Evolutionary conservation across 106 monocot species (phyloP).

Genomic region (Dioscorea alata): DNA sequence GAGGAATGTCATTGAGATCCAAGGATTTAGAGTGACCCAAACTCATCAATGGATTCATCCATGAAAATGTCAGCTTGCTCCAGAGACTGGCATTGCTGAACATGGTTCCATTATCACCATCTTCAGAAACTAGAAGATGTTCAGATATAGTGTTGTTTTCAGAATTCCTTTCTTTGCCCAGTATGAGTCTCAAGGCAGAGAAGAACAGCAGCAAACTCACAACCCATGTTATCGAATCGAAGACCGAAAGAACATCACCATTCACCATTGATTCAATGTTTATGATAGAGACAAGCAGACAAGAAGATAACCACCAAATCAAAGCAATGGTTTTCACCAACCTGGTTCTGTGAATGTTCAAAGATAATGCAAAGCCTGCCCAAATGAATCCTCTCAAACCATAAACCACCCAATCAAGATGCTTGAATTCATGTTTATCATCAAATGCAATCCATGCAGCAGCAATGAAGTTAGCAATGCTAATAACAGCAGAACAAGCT

Average conservation of each 20-base stretch:
- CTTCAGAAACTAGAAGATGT: conserved; percentile 23
- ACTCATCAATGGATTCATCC: conserved; percentile 59
- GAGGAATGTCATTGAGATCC: conserved; percentile 44
- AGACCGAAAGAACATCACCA: conserved; percentile 3
- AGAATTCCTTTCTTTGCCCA: neutral
- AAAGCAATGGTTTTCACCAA: conserved; percentile 6
- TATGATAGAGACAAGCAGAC: conserved; percentile 20
- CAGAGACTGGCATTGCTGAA: conserved; percentile 21
- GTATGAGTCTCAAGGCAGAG: conserved; percentile 18
- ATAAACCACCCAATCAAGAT: conserved; percentile 1
- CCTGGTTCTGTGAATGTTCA: conserved; percentile 18
- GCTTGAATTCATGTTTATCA: neutral
- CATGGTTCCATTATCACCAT: conserved; percentile 11
- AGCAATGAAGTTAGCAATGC: conserved; percentile 10
- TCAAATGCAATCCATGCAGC: conserved; percentile 1
- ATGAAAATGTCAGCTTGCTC: conserved; percentile 63
- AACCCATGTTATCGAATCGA: conserved; percentile 39
- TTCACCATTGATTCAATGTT: conserved; percentile 16
- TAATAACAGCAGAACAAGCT: conserved; percentile 10
- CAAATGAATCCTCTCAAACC: conserved; percentile 35
- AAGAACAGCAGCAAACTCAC: conserved; percentile 33
- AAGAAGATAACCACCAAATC: conserved; percentile 34
- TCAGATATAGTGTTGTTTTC: conserved; percentile 5
- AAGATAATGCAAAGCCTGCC: conserved; percentile 26
- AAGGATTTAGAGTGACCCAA: conserved; percentile 47